Evolutionary conservation across 2,329 filamentous ascomycete genomes (phyloP).

Genomic region (Aureobasidium musti): DNA sequence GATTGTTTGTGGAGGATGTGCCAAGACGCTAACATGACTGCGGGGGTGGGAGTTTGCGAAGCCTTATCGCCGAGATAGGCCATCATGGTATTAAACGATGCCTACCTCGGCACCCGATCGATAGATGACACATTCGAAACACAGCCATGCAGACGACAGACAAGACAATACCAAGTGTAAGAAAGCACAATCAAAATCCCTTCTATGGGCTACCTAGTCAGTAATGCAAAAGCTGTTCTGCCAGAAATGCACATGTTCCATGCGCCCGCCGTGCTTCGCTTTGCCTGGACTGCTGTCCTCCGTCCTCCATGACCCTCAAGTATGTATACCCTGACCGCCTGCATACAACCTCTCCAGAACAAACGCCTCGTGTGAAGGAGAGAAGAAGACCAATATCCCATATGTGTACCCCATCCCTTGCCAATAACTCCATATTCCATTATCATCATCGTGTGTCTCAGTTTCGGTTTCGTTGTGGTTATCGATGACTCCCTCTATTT

Average conservation of each 20-base stretch:
- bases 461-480: not conserved
- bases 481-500: constrained; percentile 50
- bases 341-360: not conserved
- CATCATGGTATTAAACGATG: constrained; percentile 14
- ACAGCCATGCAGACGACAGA: no score
- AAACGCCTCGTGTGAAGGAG: not conserved
- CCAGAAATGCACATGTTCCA: not conserved
- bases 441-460: constrained; percentile 21
- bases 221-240: not conserved
- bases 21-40: not conserved
- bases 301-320: not conserved
- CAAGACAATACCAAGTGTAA: not conserved
- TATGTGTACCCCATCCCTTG: not conserved
- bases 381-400: constrained; percentile 1
- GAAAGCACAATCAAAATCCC: not conserved
- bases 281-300: not conserved
- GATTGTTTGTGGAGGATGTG: not conserved
- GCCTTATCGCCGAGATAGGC: constrained; percentile 21
- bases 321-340: constrained; percentile 11
- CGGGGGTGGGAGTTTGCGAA: constrained; percentile 2
- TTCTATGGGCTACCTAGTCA: constrained; percentile 8
- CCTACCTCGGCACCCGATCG: not conserved
- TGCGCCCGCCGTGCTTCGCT: constrained; percentile 7
- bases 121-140: not conserved
- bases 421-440: constrained; percentile 14